These are phyloP conservation scores for Erodium texanum DNA, from an alignment of 441 rosid genomes.

Conservation along the genomic window DNA sequence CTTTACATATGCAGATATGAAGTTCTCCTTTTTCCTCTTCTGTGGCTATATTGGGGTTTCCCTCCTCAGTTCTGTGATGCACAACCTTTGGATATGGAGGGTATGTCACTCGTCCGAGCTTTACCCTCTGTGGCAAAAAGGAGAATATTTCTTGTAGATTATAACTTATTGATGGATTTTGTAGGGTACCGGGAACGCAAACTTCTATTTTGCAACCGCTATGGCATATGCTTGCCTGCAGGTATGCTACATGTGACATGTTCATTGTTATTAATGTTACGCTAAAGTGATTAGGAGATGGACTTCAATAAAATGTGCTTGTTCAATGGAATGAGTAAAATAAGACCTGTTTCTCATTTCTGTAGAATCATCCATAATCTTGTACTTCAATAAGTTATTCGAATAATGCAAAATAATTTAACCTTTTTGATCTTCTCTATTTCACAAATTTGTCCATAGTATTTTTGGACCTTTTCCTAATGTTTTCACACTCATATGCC, in stretches of 20 bases:
- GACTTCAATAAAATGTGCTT: too few species aligned
- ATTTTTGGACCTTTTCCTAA: background rate
- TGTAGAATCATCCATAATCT: background rate
- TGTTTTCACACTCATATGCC: background rate
- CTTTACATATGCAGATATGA: slow-evolving; percentile 51
- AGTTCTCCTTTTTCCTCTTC: slow-evolving; percentile 82
- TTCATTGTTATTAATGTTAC: background rate
- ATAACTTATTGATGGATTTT: slow-evolving; percentile 20
- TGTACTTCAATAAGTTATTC: background rate
- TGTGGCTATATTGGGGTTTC: slow-evolving; percentile 85
- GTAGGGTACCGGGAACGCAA: slow-evolving; percentile 95
- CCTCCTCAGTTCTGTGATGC: slow-evolving; percentile 95
- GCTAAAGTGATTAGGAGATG: too few species aligned
- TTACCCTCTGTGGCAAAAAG: slow-evolving; percentile 1
- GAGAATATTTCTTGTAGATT: slow-evolving; percentile 3
- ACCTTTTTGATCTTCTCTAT: background rate
- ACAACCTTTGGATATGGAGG: slow-evolving; percentile 98
- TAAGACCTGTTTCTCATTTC: background rate
- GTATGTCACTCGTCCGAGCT: slow-evolving; percentile 31
- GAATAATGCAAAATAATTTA: background rate
- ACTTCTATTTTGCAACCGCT: slow-evolving; percentile 88
- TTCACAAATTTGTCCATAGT: background rate
- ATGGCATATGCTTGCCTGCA: slow-evolving; percentile 86
- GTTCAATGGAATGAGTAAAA: too few species aligned
- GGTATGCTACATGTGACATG: slow-evolving; percentile 31